phyloP scores from a whole-genome alignment of 495 filamentous ascomycete species.

The Neurospora sp. region DNA sequence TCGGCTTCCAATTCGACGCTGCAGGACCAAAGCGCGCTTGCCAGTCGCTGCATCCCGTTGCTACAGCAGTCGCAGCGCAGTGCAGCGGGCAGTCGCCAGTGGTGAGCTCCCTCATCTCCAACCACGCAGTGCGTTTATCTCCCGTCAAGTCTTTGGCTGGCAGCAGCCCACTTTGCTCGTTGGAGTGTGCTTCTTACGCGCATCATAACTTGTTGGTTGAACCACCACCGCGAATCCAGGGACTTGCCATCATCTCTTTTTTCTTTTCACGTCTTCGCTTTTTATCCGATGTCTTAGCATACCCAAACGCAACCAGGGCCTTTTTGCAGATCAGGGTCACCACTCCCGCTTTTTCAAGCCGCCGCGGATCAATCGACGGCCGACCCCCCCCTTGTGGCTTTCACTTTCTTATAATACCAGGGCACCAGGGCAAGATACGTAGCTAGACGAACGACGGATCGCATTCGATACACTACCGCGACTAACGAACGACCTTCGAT shows the following conservation, averaged over 20 bases:
- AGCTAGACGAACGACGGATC: not conserved
- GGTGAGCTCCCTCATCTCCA: not conserved
- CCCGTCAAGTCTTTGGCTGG: not conserved
- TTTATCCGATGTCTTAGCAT: not conserved
- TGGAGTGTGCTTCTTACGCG: not conserved
- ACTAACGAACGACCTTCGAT: not conserved
- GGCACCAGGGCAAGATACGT: not conserved
- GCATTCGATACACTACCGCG: not conserved
- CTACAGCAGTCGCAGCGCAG: not conserved
- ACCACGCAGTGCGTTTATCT: not conserved
- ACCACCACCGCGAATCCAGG: not conserved
- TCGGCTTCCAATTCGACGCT: not conserved
- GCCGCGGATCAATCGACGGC: not conserved
- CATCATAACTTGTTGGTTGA: not conserved
- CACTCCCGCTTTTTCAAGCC: not conserved
- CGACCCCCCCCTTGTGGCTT: not conserved
- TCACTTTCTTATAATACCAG: not conserved
- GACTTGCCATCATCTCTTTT: not conserved
- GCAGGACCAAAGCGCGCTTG: not conserved
- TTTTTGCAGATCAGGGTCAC: not conserved
- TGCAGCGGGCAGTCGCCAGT: not conserved
- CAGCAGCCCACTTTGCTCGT: not conserved
- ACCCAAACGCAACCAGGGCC: not conserved
- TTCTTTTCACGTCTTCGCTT: not conserved
- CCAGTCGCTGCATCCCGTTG: not conserved